These are phyloP conservation scores for Colletotrichum sp. DNA, from an alignment of 2,329 filamentous ascomycete genomes.

Conservation along the genomic window DNA sequence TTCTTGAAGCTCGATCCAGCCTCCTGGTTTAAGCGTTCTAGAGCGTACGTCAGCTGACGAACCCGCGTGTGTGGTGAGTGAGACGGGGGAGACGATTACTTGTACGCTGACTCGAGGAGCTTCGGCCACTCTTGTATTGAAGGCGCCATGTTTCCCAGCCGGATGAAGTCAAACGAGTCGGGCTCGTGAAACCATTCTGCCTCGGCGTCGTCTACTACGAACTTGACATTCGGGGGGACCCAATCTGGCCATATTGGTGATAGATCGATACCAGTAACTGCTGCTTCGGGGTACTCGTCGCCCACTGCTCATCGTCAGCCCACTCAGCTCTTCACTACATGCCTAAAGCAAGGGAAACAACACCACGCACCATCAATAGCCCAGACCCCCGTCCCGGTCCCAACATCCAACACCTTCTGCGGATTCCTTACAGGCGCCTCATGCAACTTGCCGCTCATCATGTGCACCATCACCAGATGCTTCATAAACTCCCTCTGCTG, in stretches of 20 bases:
- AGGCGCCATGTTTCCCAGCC: slow-evolving; percentile 58
- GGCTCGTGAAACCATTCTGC: slow-evolving; percentile 48
- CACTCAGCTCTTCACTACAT: neutral
- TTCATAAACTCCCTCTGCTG: slow-evolving; percentile 45
- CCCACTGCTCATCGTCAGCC: slow-evolving; percentile 57
- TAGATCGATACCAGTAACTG: slow-evolving; percentile 68
- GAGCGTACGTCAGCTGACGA: slow-evolving; percentile 51
- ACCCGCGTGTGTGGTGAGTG: slow-evolving; percentile 34
- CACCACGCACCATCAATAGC: slow-evolving; percentile 58
- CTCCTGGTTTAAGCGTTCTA: slow-evolving; percentile 51
- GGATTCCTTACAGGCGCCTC: slow-evolving; percentile 47
- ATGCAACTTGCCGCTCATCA: slow-evolving; percentile 42
- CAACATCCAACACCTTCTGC: slow-evolving; percentile 45
- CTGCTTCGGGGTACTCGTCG: slow-evolving; percentile 61
- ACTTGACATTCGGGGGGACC: slow-evolving; percentile 76
- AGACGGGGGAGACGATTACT: slow-evolving; percentile 53
- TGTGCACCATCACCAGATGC: slow-evolving; percentile 37
- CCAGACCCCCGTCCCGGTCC: slow-evolving; percentile 60
- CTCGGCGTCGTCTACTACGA: slow-evolving; percentile 69
- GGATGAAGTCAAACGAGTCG: slow-evolving; percentile 62
- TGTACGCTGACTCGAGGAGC: slow-evolving; percentile 60
- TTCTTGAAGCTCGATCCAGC: slow-evolving; percentile 62
- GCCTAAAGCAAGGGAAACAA: neutral
- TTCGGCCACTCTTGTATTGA: slow-evolving; percentile 51
- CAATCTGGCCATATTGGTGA: slow-evolving; percentile 69